Percentiles rank a stretch among this genome's conserved stretches.
These are phyloP conservation scores for Globisporangium paroecandrum DNA, from an alignment of 352 stramenopile genomes.

Conservation along the genomic window DNA sequence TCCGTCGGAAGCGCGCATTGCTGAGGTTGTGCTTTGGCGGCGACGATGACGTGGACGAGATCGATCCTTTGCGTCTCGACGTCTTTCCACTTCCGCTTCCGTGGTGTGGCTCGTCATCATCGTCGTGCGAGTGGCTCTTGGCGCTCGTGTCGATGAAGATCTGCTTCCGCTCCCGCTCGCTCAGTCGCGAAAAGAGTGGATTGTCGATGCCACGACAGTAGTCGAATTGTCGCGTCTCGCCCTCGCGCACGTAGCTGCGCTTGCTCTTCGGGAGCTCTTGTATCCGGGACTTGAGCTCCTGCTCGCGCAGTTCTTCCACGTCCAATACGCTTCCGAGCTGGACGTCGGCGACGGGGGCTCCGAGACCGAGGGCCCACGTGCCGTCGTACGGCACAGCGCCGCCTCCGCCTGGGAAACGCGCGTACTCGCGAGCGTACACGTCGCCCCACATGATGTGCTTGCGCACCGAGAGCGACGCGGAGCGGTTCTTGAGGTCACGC, in stretches of 20 bases:
- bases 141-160: slow-evolving; percentile 44
- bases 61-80: slow-evolving; percentile 15
- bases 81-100: neutral
- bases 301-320: slow-evolving; percentile 48
- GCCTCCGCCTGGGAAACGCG: slow-evolving; percentile 73
- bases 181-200: slow-evolving; percentile 72
- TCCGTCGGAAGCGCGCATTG: slow-evolving; percentile 15
- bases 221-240: slow-evolving; percentile 81
- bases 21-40: slow-evolving; percentile 15
- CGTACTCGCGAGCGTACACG: slow-evolving; percentile 70
- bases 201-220: slow-evolving; percentile 71
- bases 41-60: slow-evolving; percentile 15
- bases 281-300: slow-evolving; percentile 49
- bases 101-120: slow-evolving; percentile 16
- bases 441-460: slow-evolving; percentile 81
- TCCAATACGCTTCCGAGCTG: slow-evolving; percentile 68
- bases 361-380: slow-evolving; percentile 77
- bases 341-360: slow-evolving; percentile 54
- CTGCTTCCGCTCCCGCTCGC: slow-evolving; percentile 62
- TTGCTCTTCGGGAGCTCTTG: slow-evolving; percentile 66
- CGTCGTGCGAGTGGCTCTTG: slow-evolving; percentile 17
- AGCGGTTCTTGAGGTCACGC: slow-evolving; percentile 47
- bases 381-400: slow-evolving; percentile 75
- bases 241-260: slow-evolving; percentile 44
- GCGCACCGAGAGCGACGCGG: slow-evolving; percentile 48